Conservation (phyloP, 495 filamentous ascomycete species). For the Hyphodiscus hymeniophilus region DNA sequence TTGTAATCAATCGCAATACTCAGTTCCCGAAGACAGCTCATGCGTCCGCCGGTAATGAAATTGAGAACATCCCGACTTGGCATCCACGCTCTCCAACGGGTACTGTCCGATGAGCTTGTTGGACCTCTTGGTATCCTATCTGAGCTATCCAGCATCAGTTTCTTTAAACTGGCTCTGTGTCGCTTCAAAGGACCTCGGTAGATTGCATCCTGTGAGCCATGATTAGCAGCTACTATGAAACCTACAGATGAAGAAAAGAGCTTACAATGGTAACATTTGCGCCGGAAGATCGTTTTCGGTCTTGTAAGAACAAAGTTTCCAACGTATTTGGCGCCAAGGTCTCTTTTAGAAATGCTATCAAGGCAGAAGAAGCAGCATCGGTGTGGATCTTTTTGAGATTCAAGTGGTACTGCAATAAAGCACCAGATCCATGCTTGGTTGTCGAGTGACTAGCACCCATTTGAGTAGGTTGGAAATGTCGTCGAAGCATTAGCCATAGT, state of each 20-base stretch:
- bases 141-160: constrained; percentile 70
- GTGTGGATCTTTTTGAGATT: constrained; percentile 77
- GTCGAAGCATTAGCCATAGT: constrained; percentile 73
- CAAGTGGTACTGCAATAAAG: constrained; percentile 53
- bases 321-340: constrained; percentile 78
- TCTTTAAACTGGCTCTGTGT: constrained; percentile 66
- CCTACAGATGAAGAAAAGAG: not conserved
- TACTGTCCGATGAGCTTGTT: constrained; percentile 29
- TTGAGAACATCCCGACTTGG: constrained; percentile 63
- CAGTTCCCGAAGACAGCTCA: constrained; percentile 68
- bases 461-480: constrained; percentile 56
- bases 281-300: constrained; percentile 44
- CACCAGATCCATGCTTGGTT: constrained; percentile 16
- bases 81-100: constrained; percentile 67
- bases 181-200: constrained; percentile 65
- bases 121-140: constrained; percentile 32
- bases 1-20: constrained; percentile 70
- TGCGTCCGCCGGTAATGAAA: constrained; percentile 77
- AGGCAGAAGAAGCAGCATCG: constrained; percentile 63
- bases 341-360: constrained; percentile 81
- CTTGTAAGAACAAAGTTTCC: constrained; percentile 79
- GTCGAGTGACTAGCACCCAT: constrained; percentile 14
- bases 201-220: constrained; percentile 45
- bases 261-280: constrained; percentile 50
- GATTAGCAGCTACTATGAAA: constrained; percentile 1